A percentile compares a stretch with the other conserved stretches of the same genome.
Evolutionary conservation across 805 yeast species (phyloP).

Genomic region (Metschnikowia colocasiae): DNA sequence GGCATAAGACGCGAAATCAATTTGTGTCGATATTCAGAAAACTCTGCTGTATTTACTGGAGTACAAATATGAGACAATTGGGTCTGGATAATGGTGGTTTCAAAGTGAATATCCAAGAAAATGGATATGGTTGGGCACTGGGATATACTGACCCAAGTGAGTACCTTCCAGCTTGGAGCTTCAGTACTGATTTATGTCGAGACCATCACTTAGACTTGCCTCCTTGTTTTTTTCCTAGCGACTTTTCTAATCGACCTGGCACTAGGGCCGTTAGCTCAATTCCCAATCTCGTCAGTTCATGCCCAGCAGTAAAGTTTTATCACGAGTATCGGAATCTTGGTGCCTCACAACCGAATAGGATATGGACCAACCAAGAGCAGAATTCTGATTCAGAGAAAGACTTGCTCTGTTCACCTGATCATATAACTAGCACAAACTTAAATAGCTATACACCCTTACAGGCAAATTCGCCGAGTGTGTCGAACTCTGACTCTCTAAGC

Average conservation of each 20-base stretch:
- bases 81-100: not conserved
- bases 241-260: constrained; percentile 10
- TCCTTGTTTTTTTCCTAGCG: constrained; percentile 16
- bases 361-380: not conserved
- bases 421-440: not conserved
- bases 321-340: constrained; percentile 6
- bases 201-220: constrained; percentile 10
- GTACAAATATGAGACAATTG: not conserved
- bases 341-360: not conserved
- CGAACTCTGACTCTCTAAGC: not conserved
- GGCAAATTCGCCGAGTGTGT: not conserved
- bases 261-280: constrained; percentile 3
- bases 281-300: not conserved
- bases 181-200: constrained; percentile 13
- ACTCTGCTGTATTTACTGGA: too few relatives aligned
- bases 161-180: constrained; percentile 13
- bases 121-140: not conserved
- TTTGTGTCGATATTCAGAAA: not conserved
- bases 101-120: not conserved
- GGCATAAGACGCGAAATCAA: not conserved
- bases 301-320: constrained; percentile 11
- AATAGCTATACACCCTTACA: not conserved
- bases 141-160: not conserved
- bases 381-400: not conserved
- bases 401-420: not conserved